These are phyloP conservation scores for Apiotrichum akiyoshidainum DNA, from an alignment of 1,284 basidiomycete genomes.

Conservation along the genomic window DNA sequence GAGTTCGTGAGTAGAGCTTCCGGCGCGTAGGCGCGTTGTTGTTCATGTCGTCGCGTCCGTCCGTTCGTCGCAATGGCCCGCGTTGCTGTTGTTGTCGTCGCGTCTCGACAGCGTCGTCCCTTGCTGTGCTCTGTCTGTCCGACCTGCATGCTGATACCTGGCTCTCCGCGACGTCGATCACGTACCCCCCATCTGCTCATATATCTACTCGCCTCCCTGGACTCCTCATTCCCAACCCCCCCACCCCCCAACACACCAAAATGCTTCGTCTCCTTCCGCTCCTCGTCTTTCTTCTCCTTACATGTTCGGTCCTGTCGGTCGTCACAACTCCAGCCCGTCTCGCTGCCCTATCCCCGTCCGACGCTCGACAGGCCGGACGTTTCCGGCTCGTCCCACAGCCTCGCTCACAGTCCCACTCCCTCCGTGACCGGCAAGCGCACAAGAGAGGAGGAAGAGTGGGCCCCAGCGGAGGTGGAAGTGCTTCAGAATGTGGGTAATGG, in stretches of 20 bases:
- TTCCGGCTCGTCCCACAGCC: conserved; percentile 2
- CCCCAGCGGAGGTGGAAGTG: conserved; percentile 35
- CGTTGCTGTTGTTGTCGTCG: no score
- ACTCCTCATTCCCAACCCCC: not conserved
- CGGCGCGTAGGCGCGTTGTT: not conserved
- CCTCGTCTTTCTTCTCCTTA: not conserved
- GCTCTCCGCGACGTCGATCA: no score
- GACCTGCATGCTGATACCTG: no score
- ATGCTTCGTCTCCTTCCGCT: not conserved
- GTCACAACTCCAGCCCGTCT: conserved; percentile 3
- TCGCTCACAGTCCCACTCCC: not conserved
- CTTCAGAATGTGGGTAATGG: conserved; percentile 34
- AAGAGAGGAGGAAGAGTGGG: conserved; percentile 32
- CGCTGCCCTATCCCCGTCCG: not conserved
- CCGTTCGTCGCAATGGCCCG: no score
- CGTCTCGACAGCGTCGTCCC: no score
- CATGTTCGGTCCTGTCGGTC: not conserved
- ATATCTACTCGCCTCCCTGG: not conserved
- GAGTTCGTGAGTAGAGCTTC: conserved; percentile 8
- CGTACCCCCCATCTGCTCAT: not conserved
- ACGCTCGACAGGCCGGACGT: conserved; percentile 10
- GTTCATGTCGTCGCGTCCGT: not conserved
- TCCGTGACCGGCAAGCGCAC: conserved; percentile 14
- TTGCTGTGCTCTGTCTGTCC: no score
- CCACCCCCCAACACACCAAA: not conserved